phyloP scores from a whole-genome alignment of 2,329 filamentous ascomycete genomes.

The Tolypocladium ophioglossoides region DNA sequence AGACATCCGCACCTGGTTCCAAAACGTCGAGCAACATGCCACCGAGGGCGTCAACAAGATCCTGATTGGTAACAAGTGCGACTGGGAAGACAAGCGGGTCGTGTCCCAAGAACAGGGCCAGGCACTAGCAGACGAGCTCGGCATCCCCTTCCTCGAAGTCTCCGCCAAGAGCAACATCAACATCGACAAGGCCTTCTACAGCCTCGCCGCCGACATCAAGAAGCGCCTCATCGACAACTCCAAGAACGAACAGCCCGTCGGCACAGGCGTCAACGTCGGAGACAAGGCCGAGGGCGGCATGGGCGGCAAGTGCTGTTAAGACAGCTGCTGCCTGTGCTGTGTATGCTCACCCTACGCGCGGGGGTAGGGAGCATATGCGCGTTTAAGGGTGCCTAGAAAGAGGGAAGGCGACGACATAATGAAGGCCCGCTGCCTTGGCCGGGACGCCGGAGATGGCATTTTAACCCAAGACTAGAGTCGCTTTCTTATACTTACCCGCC shows the following conservation, averaged over 20 bases:
- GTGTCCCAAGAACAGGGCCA: conserved; percentile 91
- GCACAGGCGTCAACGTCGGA: conserved; percentile 57
- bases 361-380: background rate
- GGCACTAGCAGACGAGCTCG: conserved; percentile 85
- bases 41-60: conserved; percentile 99
- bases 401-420: background rate
- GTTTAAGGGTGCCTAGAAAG: background rate
- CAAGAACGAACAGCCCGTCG: conserved; percentile 57
- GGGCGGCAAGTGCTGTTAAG: conserved; percentile 69
- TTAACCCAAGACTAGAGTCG: background rate
- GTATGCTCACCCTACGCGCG: background rate
- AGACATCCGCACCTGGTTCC: conserved; percentile 99
- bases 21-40: conserved; percentile 95
- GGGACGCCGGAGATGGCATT: background rate
- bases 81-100: conserved; percentile 98
- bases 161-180: conserved; percentile 99
- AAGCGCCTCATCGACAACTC: conserved; percentile 91
- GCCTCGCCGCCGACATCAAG: conserved; percentile 92
- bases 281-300: conserved; percentile 44
- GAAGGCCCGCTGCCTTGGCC: conserved; percentile 2
- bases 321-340: conserved; percentile 3
- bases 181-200: conserved; percentile 98
- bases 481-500: background rate
- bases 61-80: conserved; percentile 98
- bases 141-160: conserved; percentile 96